Conservation (phyloP, 352 stramenopile species). For the Globisporangium okanoganense region DNA sequence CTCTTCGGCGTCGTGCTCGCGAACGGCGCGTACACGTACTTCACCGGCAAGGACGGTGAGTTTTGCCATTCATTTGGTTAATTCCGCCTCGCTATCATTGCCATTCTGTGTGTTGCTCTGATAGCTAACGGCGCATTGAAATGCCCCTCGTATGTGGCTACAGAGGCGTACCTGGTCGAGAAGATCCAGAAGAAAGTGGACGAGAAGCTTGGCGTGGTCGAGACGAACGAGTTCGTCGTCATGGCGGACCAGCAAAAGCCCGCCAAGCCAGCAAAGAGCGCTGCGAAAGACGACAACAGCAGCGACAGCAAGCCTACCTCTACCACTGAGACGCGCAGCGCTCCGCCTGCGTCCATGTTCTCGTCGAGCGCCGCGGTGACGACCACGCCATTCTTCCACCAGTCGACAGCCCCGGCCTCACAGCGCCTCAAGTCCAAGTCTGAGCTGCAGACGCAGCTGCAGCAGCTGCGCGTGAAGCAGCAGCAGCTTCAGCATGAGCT, state of each 20-base stretch:
- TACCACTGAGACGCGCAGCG: neutral
- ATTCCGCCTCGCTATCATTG: too few species aligned
- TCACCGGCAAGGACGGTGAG: constrained; percentile 41
- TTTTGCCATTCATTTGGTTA: neutral
- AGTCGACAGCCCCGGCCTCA: constrained; percentile 12
- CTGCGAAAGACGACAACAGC: neutral
- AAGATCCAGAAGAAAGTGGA: constrained; percentile 54
- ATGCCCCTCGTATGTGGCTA: neutral
- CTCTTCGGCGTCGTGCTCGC: constrained; percentile 50
- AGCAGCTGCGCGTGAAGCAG: constrained; percentile 32
- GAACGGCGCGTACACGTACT: constrained; percentile 63
- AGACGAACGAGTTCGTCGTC: constrained; percentile 42
- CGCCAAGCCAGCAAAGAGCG: neutral
- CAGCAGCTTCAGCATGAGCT: constrained; percentile 24
- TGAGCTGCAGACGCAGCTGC: constrained; percentile 39
- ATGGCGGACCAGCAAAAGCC: constrained; percentile 20
- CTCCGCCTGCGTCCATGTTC: constrained; percentile 20
- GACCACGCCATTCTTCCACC: constrained; percentile 36
- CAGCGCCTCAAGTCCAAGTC: constrained; percentile 27
- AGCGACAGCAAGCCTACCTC: neutral
- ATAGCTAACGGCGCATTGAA: neutral
- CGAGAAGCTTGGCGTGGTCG: constrained; percentile 39
- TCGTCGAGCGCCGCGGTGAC: constrained; percentile 12
- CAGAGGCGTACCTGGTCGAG: constrained; percentile 47
- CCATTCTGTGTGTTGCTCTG: neutral